A percentile compares a stretch with the other conserved stretches of the same genome.
Conservation (phyloP, 129 eudicot species). For the Escallonia herrerae region DNA sequence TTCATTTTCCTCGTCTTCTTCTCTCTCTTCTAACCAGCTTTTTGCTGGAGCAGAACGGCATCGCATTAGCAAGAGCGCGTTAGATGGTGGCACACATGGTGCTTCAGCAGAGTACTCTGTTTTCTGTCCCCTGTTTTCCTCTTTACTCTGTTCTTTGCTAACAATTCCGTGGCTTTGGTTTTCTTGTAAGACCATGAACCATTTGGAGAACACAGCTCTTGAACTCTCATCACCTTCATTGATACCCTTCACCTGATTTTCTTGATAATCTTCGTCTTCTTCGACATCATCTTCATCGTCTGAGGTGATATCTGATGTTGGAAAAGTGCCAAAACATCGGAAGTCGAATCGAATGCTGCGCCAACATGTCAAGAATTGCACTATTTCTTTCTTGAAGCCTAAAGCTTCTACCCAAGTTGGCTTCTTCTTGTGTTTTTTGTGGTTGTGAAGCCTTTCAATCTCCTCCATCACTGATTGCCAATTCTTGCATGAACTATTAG, state of each 20-base stretch:
- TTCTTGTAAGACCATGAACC: slow-evolving; percentile 88
- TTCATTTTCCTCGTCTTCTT: slow-evolving; percentile 27
- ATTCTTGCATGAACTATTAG: slow-evolving; percentile 46
- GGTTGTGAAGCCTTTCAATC: slow-evolving; percentile 64
- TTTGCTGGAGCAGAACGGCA: slow-evolving; percentile 97
- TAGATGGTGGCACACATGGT: slow-evolving; percentile 48
- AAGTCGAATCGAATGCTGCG: slow-evolving; percentile 61
- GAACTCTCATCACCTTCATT: slow-evolving; percentile 20
- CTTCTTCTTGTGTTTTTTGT: slow-evolving; percentile 37
- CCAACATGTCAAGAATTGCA: slow-evolving; percentile 71
- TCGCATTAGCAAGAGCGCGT: slow-evolving; percentile 79
- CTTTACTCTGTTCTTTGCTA: background rate
- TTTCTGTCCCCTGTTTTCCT: no score
- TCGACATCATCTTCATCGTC: slow-evolving; percentile 65
- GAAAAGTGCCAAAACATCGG: slow-evolving; percentile 64
- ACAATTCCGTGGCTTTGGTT: slow-evolving; percentile 25
- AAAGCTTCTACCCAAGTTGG: slow-evolving; percentile 53
- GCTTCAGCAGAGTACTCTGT: no score
- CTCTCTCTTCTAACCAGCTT: slow-evolving; percentile 68
- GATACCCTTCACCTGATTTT: background rate
- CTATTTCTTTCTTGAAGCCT: slow-evolving; percentile 77
- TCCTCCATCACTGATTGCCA: slow-evolving; percentile 98
- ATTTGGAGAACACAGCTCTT: slow-evolving; percentile 69
- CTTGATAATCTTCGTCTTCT: slow-evolving; percentile 32
- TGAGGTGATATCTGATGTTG: slow-evolving; percentile 36